A percentile compares a stretch with the other conserved stretches of the same genome.
phyloP scores from a whole-genome alignment of 2,329 filamentous ascomycete genomes.

The Xylariaceae sp. region DNA sequence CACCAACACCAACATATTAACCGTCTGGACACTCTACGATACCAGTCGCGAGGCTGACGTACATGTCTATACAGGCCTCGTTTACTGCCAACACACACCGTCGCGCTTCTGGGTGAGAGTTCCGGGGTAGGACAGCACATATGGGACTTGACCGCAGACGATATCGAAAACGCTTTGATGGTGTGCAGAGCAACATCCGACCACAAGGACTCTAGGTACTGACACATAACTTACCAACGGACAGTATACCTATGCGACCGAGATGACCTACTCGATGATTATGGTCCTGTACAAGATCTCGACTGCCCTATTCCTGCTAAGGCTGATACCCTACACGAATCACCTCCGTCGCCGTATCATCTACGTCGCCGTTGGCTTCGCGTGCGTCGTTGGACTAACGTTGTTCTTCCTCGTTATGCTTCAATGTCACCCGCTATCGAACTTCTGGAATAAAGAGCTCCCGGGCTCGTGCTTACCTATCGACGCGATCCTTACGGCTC shows the following conservation, averaged over 20 bases:
- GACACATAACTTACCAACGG: too few species aligned
- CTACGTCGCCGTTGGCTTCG: too few species aligned
- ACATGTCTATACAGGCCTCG: neutral
- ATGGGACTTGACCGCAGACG: neutral
- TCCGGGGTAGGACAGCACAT: neutral
- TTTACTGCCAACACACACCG: neutral
- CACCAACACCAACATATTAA: neutral
- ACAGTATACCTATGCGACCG: neutral
- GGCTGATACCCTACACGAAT: too few species aligned
- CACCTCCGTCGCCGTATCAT: too few species aligned
- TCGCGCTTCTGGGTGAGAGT: neutral
- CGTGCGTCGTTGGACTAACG: too few species aligned
- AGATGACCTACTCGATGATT: neutral
- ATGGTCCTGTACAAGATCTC: too few species aligned
- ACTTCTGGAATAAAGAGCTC: too few species aligned
- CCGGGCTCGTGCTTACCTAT: too few species aligned
- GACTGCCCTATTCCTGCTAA: too few species aligned
- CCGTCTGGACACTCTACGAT: neutral
- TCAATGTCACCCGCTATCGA: too few species aligned
- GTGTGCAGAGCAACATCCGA: neutral
- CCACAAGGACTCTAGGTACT: neutral
- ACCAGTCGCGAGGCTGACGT: neutral
- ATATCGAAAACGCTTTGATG: neutral
- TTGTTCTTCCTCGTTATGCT: too few species aligned
- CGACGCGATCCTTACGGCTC: neutral